A percentile compares a stretch with the other conserved stretches of the same genome.
These are phyloP conservation scores for Pleurotus eryngii DNA, from an alignment of 768 basidiomycete genomes.

Conservation along the genomic window DNA sequence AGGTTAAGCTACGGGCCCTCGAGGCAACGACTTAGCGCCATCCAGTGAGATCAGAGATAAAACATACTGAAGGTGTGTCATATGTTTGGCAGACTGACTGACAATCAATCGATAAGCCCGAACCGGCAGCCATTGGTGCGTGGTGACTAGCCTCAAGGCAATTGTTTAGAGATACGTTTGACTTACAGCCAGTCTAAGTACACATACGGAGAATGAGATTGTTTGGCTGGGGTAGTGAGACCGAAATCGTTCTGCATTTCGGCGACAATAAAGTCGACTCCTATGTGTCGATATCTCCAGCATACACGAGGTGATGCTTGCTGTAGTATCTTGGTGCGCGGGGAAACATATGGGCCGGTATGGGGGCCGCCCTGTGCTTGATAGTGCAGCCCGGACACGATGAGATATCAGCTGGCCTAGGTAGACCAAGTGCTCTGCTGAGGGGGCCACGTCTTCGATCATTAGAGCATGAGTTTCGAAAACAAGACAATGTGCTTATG, in stretches of 20 bases:
- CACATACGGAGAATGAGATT: not conserved
- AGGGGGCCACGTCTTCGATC: not conserved
- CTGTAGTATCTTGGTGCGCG: not conserved
- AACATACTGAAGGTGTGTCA: too few species aligned
- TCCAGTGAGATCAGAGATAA: too few species aligned
- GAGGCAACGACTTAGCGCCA: too few species aligned
- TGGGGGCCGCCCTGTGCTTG: not conserved
- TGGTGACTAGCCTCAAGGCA: slow-evolving; percentile 1
- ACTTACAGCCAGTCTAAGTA: not conserved
- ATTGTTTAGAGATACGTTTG: slow-evolving; percentile 1
- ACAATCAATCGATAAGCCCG: not conserved
- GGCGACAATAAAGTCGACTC: slow-evolving; percentile 3
- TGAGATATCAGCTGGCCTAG: not conserved
- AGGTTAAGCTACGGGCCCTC: too few species aligned
- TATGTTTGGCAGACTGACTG: not conserved
- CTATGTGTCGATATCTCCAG: not conserved
- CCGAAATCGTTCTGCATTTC: not conserved
- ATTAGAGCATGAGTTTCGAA: not conserved
- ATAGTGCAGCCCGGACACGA: too few species aligned
- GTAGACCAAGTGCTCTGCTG: not conserved
- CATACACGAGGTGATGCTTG: not conserved
- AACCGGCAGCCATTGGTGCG: not conserved
- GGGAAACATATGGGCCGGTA: not conserved
- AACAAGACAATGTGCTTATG: too few species aligned
- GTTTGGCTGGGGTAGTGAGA: not conserved